Base-by-base conservation (phyloP, 2,329 filamentous ascomycete species). In the Stromatinia cepivora region DNA sequence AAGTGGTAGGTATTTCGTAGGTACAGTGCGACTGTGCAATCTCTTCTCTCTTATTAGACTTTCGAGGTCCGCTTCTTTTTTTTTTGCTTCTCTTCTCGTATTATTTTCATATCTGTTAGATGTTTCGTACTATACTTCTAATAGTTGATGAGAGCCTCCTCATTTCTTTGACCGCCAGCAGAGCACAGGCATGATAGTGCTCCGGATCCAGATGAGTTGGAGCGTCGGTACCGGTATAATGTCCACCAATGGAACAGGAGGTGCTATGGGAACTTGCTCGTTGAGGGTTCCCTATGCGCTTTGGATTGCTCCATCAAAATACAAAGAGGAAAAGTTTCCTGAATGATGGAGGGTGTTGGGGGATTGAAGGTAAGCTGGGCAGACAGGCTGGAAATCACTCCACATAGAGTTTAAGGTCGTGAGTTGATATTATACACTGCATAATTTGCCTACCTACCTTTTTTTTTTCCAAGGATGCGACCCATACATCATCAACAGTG, bases 141-240 rank as follows among this genome's bases (percentile, higher is more conserved):
- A 36, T 56, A 54, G 58, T 48, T 64, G 66, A 54, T 64, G 64
- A 64, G 56, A 63, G 34, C 61, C 61, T 39, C 39, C 48, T 69
- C 66, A 63, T 63, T 61, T 62, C 66, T 68, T 61, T 69, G 66
- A 69, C 66, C 66, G 66, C 66, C 58, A 64, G 65, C 54, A 63
- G 58, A 69, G 58, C 66, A 54, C 50, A 56, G 58, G 66, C 66
- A 54, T 68, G 48, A 53, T 15, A 68, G 34, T 68, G 66, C 48
- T 53, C 46, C 58, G 36, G 58, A 52, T 63, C 36, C 53, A 59
- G 31, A 59, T 58, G 53, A 58, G 59, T 48, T 36, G 25, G 45
- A 50, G 39, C 31, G 20, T 67, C 53, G 54, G 57, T 63, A 64
- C 57, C 57, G 48, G 48, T 64, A 36, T 52, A 28, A 56, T 69